phyloP scores from a whole-genome alignment of 1,284 basidiomycete species.

The Tilletia indica region DNA sequence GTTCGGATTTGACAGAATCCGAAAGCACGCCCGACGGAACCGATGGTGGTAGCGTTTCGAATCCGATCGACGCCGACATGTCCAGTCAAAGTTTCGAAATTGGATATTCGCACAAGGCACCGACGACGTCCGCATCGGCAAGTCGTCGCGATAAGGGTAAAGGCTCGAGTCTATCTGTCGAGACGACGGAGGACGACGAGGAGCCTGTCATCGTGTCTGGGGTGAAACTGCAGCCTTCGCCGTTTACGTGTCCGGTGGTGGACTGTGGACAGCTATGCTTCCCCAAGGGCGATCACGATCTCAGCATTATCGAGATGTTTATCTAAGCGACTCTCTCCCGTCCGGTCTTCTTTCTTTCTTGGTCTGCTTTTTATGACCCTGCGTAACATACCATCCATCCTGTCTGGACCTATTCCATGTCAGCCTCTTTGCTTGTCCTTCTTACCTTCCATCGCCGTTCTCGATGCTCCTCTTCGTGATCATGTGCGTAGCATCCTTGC shows the following conservation, averaged over 20 bases:
- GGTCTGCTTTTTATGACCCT: background rate
- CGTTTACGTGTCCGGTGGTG: slow-evolving; percentile 43
- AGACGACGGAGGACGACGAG: slow-evolving; percentile 13
- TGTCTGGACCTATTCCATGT: no score
- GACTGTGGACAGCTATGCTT: slow-evolving; percentile 43
- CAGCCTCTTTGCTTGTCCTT: no score
- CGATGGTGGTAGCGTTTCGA: no score
- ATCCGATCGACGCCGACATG: slow-evolving; percentile 1
- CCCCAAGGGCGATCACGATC: slow-evolving; percentile 28
- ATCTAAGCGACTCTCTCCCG: background rate
- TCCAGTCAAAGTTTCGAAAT: slow-evolving; percentile 12
- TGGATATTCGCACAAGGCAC: background rate
- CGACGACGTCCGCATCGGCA: slow-evolving; percentile 22
- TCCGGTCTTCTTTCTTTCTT: background rate
- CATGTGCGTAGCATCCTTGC: no score
- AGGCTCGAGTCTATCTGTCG: slow-evolving; percentile 20
- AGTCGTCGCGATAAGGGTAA: slow-evolving; percentile 23
- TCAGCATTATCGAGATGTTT: slow-evolving; percentile 7
- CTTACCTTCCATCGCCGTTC: no score
- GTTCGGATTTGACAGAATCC: no score
- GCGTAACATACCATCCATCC: no score
- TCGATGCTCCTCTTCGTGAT: no score
- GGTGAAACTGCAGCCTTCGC: slow-evolving; percentile 26
- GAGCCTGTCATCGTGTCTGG: background rate
- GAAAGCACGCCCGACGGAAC: no score